Evolutionary conservation across 768 basidiomycete species (phyloP).

Genomic region (Udeniomyces megalosporus): DNA sequence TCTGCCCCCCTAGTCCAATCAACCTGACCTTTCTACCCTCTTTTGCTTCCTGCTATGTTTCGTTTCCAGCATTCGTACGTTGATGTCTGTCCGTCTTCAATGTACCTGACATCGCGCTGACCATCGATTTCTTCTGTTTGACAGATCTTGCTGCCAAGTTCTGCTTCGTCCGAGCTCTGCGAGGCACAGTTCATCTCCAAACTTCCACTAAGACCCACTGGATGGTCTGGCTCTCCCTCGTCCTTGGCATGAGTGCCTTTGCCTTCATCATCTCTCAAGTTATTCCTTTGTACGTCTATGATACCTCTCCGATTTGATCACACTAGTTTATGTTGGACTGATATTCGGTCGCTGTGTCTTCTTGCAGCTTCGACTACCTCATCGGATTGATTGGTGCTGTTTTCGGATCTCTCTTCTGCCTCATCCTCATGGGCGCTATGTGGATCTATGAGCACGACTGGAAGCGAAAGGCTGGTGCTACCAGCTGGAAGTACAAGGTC

Average conservation of each 20-base stretch:
- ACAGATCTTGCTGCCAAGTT: slow-evolving; percentile 20
- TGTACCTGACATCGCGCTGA: no score
- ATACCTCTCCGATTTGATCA: no score
- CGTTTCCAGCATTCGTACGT: no score
- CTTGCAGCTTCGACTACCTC: slow-evolving; percentile 9
- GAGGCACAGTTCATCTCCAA: slow-evolving; percentile 18
- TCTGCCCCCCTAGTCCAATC: no score
- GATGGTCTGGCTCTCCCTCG: slow-evolving; percentile 16
- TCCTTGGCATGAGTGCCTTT: slow-evolving; percentile 7
- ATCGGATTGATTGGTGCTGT: slow-evolving; percentile 16
- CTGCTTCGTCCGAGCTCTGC: slow-evolving; percentile 20
- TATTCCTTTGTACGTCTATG: no score
- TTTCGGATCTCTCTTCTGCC: slow-evolving; percentile 18
- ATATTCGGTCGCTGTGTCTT: no score
- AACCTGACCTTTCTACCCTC: neutral
- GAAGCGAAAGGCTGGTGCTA: neutral
- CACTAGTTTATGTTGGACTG: no score
- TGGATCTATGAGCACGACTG: neutral
- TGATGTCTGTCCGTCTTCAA: no score
- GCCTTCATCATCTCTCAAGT: slow-evolving; percentile 19
- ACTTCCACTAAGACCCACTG: slow-evolving; percentile 17
- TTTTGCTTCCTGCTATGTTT: neutral
- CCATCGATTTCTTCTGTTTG: neutral
- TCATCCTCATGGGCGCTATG: neutral
- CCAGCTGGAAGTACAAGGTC: neutral